These are phyloP conservation scores for Gracilaria vermiculophylla DNA, from an alignment of 23 red algal species.

Conservation along the genomic window DNA sequence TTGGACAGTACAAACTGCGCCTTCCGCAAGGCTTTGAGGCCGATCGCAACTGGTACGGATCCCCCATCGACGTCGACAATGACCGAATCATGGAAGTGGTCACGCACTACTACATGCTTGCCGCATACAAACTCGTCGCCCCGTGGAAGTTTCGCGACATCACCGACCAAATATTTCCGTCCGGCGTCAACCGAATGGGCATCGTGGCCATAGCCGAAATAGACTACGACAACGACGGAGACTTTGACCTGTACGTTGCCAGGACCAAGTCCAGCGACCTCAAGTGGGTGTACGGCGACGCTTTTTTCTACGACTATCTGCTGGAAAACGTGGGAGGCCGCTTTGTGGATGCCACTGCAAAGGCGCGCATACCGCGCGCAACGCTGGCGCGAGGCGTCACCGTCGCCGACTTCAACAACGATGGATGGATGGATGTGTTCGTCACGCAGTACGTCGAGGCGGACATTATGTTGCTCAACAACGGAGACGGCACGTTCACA, in stretches of 20 bases:
- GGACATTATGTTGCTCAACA: slow-evolving; percentile 55
- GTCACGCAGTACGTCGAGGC: slow-evolving; percentile 9
- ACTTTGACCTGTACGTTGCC: slow-evolving; percentile 63
- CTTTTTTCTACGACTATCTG: slow-evolving; percentile 31
- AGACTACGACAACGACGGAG: slow-evolving; percentile 76
- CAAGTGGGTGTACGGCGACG: slow-evolving; percentile 37
- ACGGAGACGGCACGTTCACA: slow-evolving; percentile 40
- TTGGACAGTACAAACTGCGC: background rate
- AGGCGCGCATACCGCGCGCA: slow-evolving; percentile 42
- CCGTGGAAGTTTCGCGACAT: background rate
- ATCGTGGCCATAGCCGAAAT: slow-evolving; percentile 41
- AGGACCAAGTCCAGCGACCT: slow-evolving; percentile 24
- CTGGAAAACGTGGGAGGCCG: slow-evolving; percentile 27
- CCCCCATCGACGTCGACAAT: slow-evolving; percentile 45
- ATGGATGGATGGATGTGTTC: slow-evolving; percentile 51
- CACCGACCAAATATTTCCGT: slow-evolving; percentile 8
- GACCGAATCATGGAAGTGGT: slow-evolving; percentile 54
- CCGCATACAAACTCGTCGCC: background rate
- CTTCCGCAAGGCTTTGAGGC: background rate
- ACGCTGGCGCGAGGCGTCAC: slow-evolving; percentile 43
- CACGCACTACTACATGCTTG: background rate
- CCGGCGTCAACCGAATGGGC: background rate
- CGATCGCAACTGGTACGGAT: slow-evolving; percentile 9
- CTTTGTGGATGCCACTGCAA: slow-evolving; percentile 33
- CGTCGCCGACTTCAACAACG: slow-evolving; percentile 71